A percentile compares a stretch with the other conserved stretches of the same genome.
Evolutionary conservation across 2,329 filamentous ascomycete genomes (phyloP).

Genomic region (Leptodontidium sp.): DNA sequence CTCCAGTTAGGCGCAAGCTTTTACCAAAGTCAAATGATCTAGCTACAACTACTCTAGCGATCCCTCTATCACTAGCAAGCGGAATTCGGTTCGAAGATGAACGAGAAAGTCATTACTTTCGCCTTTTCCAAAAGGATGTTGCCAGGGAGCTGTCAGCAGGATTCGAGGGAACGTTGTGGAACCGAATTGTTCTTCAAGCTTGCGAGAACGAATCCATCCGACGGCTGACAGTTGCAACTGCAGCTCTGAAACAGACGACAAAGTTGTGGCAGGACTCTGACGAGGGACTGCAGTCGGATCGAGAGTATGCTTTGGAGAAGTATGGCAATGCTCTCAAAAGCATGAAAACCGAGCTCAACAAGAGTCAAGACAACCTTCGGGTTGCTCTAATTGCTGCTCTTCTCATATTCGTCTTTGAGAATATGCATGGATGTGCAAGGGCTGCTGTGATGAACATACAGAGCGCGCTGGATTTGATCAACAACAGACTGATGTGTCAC

Average conservation of each 20-base stretch:
- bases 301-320: slow-evolving; percentile 16
- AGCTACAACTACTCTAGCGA: too few species aligned
- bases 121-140: slow-evolving; percentile 20
- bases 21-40: too few species aligned
- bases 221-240: neutral
- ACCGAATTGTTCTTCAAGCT: slow-evolving; percentile 28
- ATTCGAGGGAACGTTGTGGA: slow-evolving; percentile 25
- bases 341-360: neutral
- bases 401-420: slow-evolving; percentile 23
- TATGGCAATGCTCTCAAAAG: slow-evolving; percentile 14
- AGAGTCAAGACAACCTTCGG: neutral
- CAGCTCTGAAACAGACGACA: slow-evolving; percentile 15
- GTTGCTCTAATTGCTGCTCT: slow-evolving; percentile 6
- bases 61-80: too few species aligned
- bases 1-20: too few species aligned
- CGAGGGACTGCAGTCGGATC: neutral
- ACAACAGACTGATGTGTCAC: neutral
- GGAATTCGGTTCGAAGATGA: slow-evolving; percentile 1
- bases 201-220: slow-evolving; percentile 19
- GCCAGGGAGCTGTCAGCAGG: slow-evolving; percentile 22
- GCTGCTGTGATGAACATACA: slow-evolving; percentile 16
- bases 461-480: slow-evolving; percentile 9
- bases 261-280: neutral
- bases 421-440: slow-evolving; percentile 9
- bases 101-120: slow-evolving; percentile 21